phyloP scores from a whole-genome alignment of 352 stramenopile species.

The Phytophthora fragariae region DNA sequence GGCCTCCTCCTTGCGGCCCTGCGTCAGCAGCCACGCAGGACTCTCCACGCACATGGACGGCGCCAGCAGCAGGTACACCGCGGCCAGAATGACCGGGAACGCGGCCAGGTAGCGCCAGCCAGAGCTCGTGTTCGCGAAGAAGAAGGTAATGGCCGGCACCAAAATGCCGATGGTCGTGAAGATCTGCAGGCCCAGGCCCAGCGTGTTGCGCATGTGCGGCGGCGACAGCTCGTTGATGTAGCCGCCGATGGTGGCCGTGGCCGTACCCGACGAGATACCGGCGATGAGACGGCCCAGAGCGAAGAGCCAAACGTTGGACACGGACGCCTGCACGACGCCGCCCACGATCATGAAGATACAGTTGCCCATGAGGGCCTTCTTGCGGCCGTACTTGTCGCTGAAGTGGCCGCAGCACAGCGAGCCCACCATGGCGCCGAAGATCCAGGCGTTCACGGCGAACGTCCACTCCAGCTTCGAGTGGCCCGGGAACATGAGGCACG shows the following conservation, averaged over 20 bases:
- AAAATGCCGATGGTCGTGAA: no score
- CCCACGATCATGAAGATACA: constrained; percentile 51
- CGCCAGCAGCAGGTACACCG: constrained; percentile 28
- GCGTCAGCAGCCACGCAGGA: constrained; percentile 51
- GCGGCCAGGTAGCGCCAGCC: no score
- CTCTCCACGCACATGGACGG: constrained; percentile 37
- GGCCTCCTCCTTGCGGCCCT: constrained; percentile 40
- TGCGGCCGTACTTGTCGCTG: constrained; percentile 32
- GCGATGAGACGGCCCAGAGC: constrained; percentile 36
- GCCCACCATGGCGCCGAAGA: constrained; percentile 29
- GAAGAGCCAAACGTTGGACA: constrained; percentile 43
- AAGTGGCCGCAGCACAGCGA: constrained; percentile 26
- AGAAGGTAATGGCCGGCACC: no score
- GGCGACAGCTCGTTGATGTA: constrained; percentile 22
- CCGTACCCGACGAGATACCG: constrained; percentile 45
- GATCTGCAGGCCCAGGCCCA: no score
- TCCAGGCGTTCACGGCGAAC: constrained; percentile 33
- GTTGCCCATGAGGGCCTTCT: constrained; percentile 35
- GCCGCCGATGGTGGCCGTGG: constrained; percentile 44
- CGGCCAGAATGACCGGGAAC: constrained; percentile 13
- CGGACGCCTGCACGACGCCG: constrained; percentile 15
- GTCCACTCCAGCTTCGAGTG: constrained; percentile 35
- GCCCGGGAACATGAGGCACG: constrained; percentile 34
- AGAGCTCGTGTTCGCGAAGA: no score
- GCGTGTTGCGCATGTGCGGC: no score